Percentiles rank a stretch among this genome's conserved stretches.
These are phyloP conservation scores for Chenopodium suecicum DNA, from an alignment of 148 eudicot species.

Conservation along the genomic window DNA sequence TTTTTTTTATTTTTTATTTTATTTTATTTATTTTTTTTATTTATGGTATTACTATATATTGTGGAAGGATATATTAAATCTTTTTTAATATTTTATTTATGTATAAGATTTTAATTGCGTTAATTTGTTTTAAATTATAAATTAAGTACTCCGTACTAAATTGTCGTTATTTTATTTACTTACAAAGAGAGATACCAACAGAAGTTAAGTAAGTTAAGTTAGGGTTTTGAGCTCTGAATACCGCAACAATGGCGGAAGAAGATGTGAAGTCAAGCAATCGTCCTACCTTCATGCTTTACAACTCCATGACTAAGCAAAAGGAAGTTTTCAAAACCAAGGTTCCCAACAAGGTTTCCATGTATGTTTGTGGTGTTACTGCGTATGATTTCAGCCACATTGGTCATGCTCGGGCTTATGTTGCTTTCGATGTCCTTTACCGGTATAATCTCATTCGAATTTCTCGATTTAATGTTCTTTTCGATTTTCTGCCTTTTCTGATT, in stretches of 20 bases:
- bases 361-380: constrained; percentile 77
- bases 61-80: too few relatives aligned
- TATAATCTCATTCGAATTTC: constrained; percentile 1
- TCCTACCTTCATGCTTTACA: constrained; percentile 43
- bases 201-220: neutral
- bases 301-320: constrained; percentile 63
- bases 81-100: too few relatives aligned
- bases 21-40: too few relatives aligned
- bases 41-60: too few relatives aligned
- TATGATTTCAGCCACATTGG: constrained; percentile 82
- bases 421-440: constrained; percentile 82
- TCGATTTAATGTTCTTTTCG: neutral
- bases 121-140: too few relatives aligned
- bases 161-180: too few relatives aligned
- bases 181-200: too few relatives aligned
- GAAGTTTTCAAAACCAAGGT: constrained; percentile 48
- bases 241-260: constrained; percentile 36
- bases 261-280: neutral
- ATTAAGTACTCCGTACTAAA: too few relatives aligned
- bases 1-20: too few relatives aligned
- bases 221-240: constrained; percentile 19
- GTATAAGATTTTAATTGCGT: too few relatives aligned
- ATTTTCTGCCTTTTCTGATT: neutral
- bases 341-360: constrained; percentile 67
- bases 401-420: constrained; percentile 86